A percentile compares a stretch with the other conserved stretches of the same genome.
phyloP scores from a whole-genome alignment of 2,329 filamentous ascomycete genomes.

The Fusarium nurragi region DNA sequence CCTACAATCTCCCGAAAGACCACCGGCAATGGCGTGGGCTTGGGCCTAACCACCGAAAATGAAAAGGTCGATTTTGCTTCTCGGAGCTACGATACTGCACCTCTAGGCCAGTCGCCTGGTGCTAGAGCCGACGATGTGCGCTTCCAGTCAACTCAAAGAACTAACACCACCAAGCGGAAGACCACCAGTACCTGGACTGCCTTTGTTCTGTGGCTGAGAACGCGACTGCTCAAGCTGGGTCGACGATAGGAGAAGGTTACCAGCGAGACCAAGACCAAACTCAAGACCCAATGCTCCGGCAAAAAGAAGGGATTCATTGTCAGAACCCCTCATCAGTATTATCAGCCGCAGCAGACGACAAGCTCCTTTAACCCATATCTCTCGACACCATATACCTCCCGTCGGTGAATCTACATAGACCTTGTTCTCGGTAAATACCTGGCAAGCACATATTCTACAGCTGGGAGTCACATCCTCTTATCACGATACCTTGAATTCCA shows the following conservation, averaged over 20 bases:
- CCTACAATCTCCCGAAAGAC: slow-evolving; percentile 45
- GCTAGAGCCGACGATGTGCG: slow-evolving; percentile 54
- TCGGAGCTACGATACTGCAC: slow-evolving; percentile 58
- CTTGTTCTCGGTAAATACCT: slow-evolving; percentile 3
- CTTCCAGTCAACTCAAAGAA: slow-evolving; percentile 56
- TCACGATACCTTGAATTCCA: slow-evolving; percentile 22
- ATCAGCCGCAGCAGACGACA: slow-evolving; percentile 13
- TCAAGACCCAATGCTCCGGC: slow-evolving; percentile 23
- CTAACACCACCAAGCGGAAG: slow-evolving; percentile 64
- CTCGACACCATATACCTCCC: slow-evolving; percentile 27
- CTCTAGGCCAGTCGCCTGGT: slow-evolving; percentile 43
- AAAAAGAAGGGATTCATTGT: slow-evolving; percentile 20
- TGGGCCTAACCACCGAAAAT: slow-evolving; percentile 31
- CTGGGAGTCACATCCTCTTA: slow-evolving; percentile 1
- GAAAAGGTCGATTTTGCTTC: slow-evolving; percentile 59
- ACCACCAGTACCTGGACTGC: slow-evolving; percentile 70
- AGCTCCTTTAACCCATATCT: slow-evolving; percentile 8
- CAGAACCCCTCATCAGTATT: slow-evolving; percentile 20
- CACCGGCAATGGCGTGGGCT: slow-evolving; percentile 34
- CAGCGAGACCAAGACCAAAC: slow-evolving; percentile 30
- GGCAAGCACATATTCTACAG: slow-evolving; percentile 10
- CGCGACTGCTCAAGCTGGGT: slow-evolving; percentile 56
- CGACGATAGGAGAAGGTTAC: slow-evolving; percentile 49
- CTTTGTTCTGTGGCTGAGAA: slow-evolving; percentile 72
- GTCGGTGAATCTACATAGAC: slow-evolving; percentile 14